Percentiles rank a stretch among this genome's conserved stretches.
phyloP scores from a whole-genome alignment of 2,329 filamentous ascomycete species.

The Gnomoniopsis sp. region DNA sequence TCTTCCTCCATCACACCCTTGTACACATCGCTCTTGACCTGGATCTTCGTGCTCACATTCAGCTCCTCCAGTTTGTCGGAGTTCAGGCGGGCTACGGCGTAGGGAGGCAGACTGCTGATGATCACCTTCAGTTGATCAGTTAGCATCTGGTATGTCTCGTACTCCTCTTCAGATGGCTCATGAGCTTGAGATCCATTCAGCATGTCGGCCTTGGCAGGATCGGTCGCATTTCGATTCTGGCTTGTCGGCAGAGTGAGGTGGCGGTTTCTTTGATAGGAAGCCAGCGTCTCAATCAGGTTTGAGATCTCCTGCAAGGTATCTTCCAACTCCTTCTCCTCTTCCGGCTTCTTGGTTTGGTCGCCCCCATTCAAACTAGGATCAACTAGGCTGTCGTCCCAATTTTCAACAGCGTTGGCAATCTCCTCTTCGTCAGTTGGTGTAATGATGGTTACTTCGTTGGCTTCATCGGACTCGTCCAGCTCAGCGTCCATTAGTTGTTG shows the following conservation, averaged over 20 bases:
- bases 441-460: constrained; percentile 27
- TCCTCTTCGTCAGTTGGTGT: constrained; percentile 48
- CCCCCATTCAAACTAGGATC: constrained; percentile 54
- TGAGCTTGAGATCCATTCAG: constrained; percentile 63
- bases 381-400: constrained; percentile 55
- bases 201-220: constrained; percentile 65
- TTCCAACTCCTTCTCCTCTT: constrained; percentile 60
- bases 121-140: constrained; percentile 73
- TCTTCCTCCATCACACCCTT: constrained; percentile 83
- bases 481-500: constrained; percentile 59
- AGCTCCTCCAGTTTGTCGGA: constrained; percentile 82
- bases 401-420: constrained; percentile 52
- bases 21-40: constrained; percentile 70
- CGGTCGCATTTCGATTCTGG: constrained; percentile 56
- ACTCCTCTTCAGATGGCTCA: constrained; percentile 59
- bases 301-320: constrained; percentile 71
- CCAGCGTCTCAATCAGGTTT: constrained; percentile 71
- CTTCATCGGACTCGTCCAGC: constrained; percentile 33
- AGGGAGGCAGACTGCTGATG: constrained; percentile 74
- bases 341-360: constrained; percentile 47
- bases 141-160: constrained; percentile 65
- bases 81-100: constrained; percentile 80
- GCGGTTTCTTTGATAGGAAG: constrained; percentile 76
- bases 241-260: constrained; percentile 66
- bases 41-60: constrained; percentile 74